Evolutionary conservation across 805 yeast species (phyloP).

Genomic region (Cyberlindnera xylosilytica): DNA sequence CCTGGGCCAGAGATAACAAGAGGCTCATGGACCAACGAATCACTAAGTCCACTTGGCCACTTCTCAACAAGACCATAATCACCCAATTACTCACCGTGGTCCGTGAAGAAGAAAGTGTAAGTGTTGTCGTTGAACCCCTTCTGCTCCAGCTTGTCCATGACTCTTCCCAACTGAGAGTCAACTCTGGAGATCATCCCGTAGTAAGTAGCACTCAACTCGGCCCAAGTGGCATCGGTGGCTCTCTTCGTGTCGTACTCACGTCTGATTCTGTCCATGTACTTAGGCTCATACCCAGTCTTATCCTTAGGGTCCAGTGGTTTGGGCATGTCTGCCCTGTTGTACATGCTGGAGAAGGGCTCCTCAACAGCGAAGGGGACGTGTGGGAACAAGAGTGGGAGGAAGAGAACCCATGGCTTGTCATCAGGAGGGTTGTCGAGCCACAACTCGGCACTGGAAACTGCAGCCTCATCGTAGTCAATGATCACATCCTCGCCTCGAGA

Average conservation of each 20-base stretch:
- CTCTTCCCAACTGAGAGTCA: not conserved
- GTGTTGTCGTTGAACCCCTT: not conserved
- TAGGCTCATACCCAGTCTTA: not conserved
- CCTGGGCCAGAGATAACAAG: not conserved
- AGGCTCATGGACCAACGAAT: not conserved
- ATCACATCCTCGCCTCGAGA: not conserved
- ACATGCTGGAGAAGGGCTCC: not conserved
- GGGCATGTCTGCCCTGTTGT: not conserved
- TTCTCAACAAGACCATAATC: not conserved
- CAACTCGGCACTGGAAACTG: not conserved
- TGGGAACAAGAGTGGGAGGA: not conserved
- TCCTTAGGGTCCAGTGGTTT: not conserved
- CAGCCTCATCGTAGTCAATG: not conserved
- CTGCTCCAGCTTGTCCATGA: not conserved
- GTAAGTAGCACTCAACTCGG: not conserved
- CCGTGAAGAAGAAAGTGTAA: not conserved
- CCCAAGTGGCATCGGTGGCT: not conserved
- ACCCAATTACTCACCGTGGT: not conserved
- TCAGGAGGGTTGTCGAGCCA: not conserved
- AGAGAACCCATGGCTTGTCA: not conserved
- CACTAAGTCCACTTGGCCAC: not conserved
- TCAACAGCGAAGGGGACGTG: not conserved
- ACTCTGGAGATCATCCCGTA: not conserved
- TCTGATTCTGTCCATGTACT: not conserved
- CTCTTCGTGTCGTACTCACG: not conserved